These are phyloP conservation scores for Flammula alnicola DNA, from an alignment of 1,284 basidiomycete species.

Conservation along the genomic window DNA sequence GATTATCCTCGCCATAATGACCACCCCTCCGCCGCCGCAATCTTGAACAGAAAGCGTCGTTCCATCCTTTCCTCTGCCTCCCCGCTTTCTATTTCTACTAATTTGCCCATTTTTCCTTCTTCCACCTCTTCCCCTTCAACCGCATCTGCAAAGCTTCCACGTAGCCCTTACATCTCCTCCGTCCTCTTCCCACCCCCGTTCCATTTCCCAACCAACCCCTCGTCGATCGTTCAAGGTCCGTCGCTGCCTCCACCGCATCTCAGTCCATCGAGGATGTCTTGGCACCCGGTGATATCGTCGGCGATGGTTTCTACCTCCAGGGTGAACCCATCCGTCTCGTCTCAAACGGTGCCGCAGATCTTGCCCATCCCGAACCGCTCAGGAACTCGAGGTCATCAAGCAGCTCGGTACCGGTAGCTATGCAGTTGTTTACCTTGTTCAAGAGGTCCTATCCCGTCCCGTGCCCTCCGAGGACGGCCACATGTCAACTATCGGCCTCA, in stretches of 20 bases:
- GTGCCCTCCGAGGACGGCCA: constrained; percentile 65
- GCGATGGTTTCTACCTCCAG: constrained; percentile 64
- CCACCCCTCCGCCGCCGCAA: too few relatives aligned
- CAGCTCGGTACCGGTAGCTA: constrained; percentile 89
- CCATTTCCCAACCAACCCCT: constrained; percentile 34
- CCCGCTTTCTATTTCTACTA: too few relatives aligned
- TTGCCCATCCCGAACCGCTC: constrained; percentile 54
- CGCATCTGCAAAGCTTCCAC: constrained; percentile 38
- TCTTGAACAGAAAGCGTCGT: too few relatives aligned
- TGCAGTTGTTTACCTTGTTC: constrained; percentile 92
- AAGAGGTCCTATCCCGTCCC: constrained; percentile 75
- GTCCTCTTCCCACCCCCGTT: constrained; percentile 36
- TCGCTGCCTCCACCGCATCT: constrained; percentile 46
- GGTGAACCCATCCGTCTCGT: constrained; percentile 66
- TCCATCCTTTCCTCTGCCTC: too few relatives aligned
- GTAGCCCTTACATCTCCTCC: constrained; percentile 49
- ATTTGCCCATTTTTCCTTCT: too few relatives aligned
- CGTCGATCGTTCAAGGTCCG: too few relatives aligned
- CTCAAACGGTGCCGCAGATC: constrained; percentile 31
- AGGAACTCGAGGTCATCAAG: constrained; percentile 82
- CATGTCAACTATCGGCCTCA: constrained; percentile 55
- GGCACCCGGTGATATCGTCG: constrained; percentile 70
- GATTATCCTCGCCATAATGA: constrained; percentile 56
- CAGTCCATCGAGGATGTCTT: constrained; percentile 67
- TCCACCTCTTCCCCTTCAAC: constrained; percentile 49